phyloP scores from a whole-genome alignment of 352 stramenopile species.

The Sclerospora graminicola region DNA sequence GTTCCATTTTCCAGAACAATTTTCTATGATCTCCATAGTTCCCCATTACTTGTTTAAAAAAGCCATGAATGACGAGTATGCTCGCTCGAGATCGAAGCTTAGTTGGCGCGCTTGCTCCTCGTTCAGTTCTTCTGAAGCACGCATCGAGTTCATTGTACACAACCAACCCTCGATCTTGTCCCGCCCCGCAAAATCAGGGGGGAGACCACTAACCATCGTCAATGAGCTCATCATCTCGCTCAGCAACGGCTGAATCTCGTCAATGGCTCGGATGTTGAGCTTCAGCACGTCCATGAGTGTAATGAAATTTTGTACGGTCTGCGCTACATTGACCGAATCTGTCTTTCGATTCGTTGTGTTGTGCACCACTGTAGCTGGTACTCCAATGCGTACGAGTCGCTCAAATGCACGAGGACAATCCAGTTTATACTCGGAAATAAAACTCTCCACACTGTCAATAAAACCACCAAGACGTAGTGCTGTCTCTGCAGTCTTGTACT shows the following conservation, averaged over 20 bases:
- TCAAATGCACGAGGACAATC: constrained; percentile 93
- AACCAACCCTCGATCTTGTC: constrained; percentile 93
- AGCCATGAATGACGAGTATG: constrained; percentile 92
- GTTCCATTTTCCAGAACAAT: too few species aligned
- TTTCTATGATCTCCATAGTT: background rate
- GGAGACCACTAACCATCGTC: constrained; percentile 89
- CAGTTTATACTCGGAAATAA: constrained; percentile 93
- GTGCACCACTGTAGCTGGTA: constrained; percentile 88
- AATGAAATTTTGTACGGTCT: constrained; percentile 97
- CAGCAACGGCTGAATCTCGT: constrained; percentile 95
- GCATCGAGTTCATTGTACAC: constrained; percentile 92
- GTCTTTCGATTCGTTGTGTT: constrained; percentile 73
- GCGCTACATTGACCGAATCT: constrained; percentile 87
- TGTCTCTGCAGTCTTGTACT: constrained; percentile 96
- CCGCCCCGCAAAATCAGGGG: constrained; percentile 89
- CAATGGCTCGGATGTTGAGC: constrained; percentile 93
- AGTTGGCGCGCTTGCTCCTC: constrained; percentile 94
- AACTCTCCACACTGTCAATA: constrained; percentile 62
- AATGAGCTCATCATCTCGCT: constrained; percentile 94
- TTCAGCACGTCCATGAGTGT: constrained; percentile 98
- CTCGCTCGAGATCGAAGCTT: constrained; percentile 91
- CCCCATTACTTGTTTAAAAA: constrained; percentile 49
- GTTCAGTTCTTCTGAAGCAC: constrained; percentile 92
- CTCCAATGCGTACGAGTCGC: constrained; percentile 89
- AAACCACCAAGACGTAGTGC: constrained; percentile 77